Base-by-base conservation (phyloP, 2,329 filamentous ascomycete genomes). In the Zarea fungicola region DNA sequence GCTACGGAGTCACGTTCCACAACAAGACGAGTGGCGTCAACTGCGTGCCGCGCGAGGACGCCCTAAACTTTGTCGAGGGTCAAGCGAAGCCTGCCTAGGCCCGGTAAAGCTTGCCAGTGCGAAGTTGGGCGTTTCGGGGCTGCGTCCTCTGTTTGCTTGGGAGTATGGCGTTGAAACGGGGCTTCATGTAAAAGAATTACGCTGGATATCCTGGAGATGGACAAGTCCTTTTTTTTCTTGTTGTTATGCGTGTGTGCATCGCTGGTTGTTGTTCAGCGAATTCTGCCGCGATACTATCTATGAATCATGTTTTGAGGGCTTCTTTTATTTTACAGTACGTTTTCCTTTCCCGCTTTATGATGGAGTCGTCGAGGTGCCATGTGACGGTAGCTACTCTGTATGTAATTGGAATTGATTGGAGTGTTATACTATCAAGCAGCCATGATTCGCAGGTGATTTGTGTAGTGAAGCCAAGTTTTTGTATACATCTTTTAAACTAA, bases 21-120 rank as follows among this genome's bases (percentile, higher is more conserved):
- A 92, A 91, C 68, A 97, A 97, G 78, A 95, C 91, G 56, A 95
- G 89, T 71, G 88, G 83, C 32, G 95, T 99, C 61, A 89, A 93
- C 69, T 92, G 92, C 45, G 91, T 96, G 42, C 84, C 81, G 54
- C 82, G 84, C 48, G 89, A 96, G 55, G 88, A 93, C 60, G 93
- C 93, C 23, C 73, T 99, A 58, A 85, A 88, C 62, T 99, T 99
- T 65, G 91, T 99, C 11, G 92, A 97, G 65, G 92, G 90, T 18
- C 89, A 95, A 61, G 66, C 66, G 16, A 69, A 68, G 55, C 66
- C 66, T 41, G 52, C 40, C 45, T 61, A 51, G 56, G 39, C 16
- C 19, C 8, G 28, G 14, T 14, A 29, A 8, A 29, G 28, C 8
- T 14, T 8, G 28, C 8, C 8, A 29, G 14, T 29, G 8, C 14